These are phyloP conservation scores for Malus domestica DNA, from an alignment of 306 rosid species.

Conservation along the genomic window ASM211411v1 NC_041790.1:32845501-32846000, in stretches of 20 bases:
- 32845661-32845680: neutral
- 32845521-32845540: neutral
- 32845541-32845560: neutral
- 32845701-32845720: neutral
- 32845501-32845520: neutral
- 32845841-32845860: neutral
- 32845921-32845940: neutral
- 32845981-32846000: neutral
- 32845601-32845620: neutral
- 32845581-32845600: neutral
- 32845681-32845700: neutral
- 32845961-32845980: neutral
- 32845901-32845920: neutral
- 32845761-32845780: neutral
- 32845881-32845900: neutral
- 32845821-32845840: neutral
- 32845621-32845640: neutral
- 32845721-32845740: neutral
- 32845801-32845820: neutral
- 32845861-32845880: neutral
- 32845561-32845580: neutral
- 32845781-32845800: neutral
- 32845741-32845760: neutral
- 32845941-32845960: neutral
- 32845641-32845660: neutral